These are phyloP conservation scores for Fusarium camptoceras DNA, from an alignment of 2,329 filamentous ascomycete genomes.

Conservation along the genomic window DNA sequence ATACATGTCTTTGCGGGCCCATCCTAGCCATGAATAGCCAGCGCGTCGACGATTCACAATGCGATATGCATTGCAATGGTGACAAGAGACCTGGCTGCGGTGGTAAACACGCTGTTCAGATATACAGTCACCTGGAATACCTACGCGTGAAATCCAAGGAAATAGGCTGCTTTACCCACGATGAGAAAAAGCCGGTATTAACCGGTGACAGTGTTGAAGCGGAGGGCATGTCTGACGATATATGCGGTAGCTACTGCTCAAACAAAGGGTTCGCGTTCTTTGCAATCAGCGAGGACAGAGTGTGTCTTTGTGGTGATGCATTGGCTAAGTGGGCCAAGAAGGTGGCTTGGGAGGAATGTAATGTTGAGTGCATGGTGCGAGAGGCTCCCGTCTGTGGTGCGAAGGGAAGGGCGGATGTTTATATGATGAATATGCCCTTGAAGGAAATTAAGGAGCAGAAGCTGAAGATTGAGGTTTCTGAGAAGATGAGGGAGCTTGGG, in stretches of 20 bases:
- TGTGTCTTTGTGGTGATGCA: background rate
- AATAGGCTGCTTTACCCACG: background rate
- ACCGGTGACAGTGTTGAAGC: background rate
- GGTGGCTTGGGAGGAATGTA: background rate
- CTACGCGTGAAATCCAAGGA: background rate
- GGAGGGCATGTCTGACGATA: background rate
- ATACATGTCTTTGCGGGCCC: constrained; percentile 1
- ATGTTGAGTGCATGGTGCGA: accelerated
- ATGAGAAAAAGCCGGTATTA: background rate
- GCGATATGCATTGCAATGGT: background rate
- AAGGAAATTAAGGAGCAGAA: background rate
- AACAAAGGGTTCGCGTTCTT: background rate
- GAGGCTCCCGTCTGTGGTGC: background rate
- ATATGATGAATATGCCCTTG: background rate
- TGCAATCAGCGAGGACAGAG: background rate
- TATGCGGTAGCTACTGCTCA: background rate
- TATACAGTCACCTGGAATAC: background rate
- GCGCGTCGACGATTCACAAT: constrained; percentile 1
- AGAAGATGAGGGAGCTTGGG: background rate
- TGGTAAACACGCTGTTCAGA: background rate
- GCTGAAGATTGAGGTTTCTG: background rate
- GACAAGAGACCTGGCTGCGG: background rate
- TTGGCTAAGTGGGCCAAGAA: background rate
- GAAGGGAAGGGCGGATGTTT: background rate
- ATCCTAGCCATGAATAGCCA: background rate